Percentiles rank a stretch among this genome's conserved stretches.
These are phyloP conservation scores for Gossypium sturtianum DNA, from an alignment of 345 rosid genomes.

Conservation along the genomic window DNA sequence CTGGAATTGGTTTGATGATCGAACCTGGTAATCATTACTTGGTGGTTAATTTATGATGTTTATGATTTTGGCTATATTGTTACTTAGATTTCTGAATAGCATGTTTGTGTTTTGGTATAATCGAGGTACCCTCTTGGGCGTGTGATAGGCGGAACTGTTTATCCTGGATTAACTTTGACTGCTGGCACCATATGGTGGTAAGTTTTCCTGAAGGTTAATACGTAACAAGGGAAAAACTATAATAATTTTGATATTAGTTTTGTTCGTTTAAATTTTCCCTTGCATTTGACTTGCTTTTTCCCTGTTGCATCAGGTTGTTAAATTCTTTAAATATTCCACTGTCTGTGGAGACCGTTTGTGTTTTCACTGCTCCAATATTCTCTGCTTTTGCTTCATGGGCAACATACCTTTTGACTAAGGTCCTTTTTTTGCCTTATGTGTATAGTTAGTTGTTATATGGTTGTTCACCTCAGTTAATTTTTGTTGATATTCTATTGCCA, in stretches of 20 bases:
- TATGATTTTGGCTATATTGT: conserved; percentile 47
- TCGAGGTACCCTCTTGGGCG: conserved; percentile 3
- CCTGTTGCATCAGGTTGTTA: neutral
- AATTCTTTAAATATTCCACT: conserved; percentile 73
- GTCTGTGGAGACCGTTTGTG: conserved; percentile 98
- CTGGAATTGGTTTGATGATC: conserved; percentile 83
- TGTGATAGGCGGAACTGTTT: conserved; percentile 98
- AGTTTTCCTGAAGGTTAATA: conserved; percentile 19
- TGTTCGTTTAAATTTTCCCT: neutral
- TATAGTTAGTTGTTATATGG: neutral
- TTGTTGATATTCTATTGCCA: conserved; percentile 19
- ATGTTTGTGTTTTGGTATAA: neutral
- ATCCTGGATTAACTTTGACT: conserved; percentile 94
- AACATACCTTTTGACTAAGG: conserved; percentile 7
- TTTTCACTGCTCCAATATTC: conserved; percentile 92
- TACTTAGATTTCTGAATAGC: neutral
- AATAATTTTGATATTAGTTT: neutral
- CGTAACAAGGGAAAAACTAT: neutral
- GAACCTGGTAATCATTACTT: conserved; percentile 70
- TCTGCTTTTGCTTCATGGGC: conserved; percentile 99
- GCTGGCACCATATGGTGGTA: conserved; percentile 97
- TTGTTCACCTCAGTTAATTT: neutral
- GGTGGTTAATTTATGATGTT: conserved; percentile 6
- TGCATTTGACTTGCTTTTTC: neutral
- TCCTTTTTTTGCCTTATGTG: neutral